phyloP scores from a whole-genome alignment of 352 stramenopile species.

The Peronosclerospora sorghi region DNA sequence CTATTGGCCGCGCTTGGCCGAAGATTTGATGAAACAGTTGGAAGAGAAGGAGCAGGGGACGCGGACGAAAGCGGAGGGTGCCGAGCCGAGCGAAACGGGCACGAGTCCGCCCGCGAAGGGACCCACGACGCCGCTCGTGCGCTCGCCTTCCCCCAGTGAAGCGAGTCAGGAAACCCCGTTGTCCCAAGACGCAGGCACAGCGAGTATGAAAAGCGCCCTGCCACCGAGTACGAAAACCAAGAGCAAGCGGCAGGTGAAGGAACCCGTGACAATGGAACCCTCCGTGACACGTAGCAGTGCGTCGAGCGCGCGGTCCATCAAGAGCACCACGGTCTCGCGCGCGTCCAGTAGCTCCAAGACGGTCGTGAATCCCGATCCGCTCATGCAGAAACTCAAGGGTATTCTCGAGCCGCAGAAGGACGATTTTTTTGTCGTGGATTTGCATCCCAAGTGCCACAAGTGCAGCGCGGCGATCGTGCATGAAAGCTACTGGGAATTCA shows the following conservation, averaged over 20 bases:
- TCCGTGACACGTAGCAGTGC: conserved; percentile 50
- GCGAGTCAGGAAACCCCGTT: conserved; percentile 19
- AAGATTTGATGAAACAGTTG: conserved; percentile 98
- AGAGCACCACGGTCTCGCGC: conserved; percentile 29
- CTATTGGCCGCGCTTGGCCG: conserved; percentile 96
- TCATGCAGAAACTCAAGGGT: conserved; percentile 96
- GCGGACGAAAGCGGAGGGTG: conserved; percentile 16
- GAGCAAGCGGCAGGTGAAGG: conserved; percentile 47
- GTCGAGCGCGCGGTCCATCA: conserved; percentile 62
- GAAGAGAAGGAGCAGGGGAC: conserved; percentile 81
- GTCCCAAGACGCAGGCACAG: conserved; percentile 2
- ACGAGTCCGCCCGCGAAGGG: conserved; percentile 11
- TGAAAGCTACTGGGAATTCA: conserved; percentile 76
- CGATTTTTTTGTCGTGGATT: conserved; percentile 96
- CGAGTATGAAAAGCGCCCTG: conserved; percentile 16
- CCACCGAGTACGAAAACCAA: conserved; percentile 44
- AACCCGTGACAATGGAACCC: conserved; percentile 33
- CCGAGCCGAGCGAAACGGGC: conserved; percentile 3
- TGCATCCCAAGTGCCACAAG: conserved; percentile 87
- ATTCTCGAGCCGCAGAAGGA: conserved; percentile 99
- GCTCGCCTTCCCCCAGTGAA: conserved; percentile 46
- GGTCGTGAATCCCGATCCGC: conserved; percentile 82
- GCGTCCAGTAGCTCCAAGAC: conserved; percentile 49
- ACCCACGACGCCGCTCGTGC: conserved; percentile 28
- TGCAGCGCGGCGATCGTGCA: conserved; percentile 77